These are phyloP conservation scores for Saccharomyces paradoxus DNA, from an alignment of 805 yeast species.

Conservation along the genomic window DNA sequence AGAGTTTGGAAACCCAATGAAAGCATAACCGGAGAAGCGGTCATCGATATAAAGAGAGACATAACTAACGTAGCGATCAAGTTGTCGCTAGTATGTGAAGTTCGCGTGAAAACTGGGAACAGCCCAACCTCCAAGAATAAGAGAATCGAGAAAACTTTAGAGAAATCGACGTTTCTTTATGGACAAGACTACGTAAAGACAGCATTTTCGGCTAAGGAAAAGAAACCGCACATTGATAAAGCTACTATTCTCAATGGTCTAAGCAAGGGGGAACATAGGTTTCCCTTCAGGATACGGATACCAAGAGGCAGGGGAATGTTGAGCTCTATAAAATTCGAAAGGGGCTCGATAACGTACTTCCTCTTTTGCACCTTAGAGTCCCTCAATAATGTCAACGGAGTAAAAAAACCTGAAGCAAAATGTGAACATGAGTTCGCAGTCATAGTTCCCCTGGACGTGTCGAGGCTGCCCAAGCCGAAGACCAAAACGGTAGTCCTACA, in stretches of 20 bases:
- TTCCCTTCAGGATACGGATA: conserved; percentile 77
- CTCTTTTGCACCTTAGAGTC: conserved; percentile 30
- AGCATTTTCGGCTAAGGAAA: conserved; percentile 14
- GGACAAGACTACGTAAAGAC: conserved; percentile 32
- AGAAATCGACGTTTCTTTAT: conserved; percentile 51
- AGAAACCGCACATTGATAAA: conserved; percentile 9
- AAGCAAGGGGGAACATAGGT: conserved; percentile 78
- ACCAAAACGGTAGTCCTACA: conserved; percentile 58
- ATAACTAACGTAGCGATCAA: conserved; percentile 41
- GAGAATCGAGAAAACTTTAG: conserved; percentile 44
- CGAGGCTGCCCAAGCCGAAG: conserved; percentile 55
- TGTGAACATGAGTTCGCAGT: conserved; percentile 55
- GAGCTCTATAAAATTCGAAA: conserved; percentile 74
- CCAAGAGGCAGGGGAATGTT: conserved; percentile 58
- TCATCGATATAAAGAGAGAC: conserved; percentile 48
- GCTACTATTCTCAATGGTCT: conserved; percentile 35
- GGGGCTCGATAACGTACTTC: conserved; percentile 68
- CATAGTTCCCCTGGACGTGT: conserved; percentile 67
- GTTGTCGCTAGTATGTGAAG: conserved; percentile 47
- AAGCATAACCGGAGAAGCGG: conserved; percentile 54
- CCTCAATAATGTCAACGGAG: conserved; percentile 4
- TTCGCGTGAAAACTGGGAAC: conserved; percentile 43
- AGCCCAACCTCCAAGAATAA: conserved; percentile 44
- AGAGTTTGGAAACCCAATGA: conserved; percentile 76
- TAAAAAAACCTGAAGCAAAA: conserved; percentile 26